Evolutionary conservation across 805 yeast species (phyloP).

Genomic region (Lipomyces anomalus): DNA sequence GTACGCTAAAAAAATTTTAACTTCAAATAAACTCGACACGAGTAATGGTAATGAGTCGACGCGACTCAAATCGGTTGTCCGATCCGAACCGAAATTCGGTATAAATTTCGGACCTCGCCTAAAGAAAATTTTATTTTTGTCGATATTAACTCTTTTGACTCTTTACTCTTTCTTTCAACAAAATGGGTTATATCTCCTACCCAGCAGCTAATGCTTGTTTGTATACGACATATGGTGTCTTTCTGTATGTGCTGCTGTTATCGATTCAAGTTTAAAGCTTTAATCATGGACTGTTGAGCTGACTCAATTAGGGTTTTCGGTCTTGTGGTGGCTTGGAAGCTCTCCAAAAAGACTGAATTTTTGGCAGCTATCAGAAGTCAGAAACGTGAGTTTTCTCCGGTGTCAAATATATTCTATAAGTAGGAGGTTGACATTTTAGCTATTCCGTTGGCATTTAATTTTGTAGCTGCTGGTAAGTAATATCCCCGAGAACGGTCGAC

Average conservation of each 20-base stretch:
- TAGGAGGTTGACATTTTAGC: slow-evolving; percentile 24
- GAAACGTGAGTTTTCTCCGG: slow-evolving; percentile 39
- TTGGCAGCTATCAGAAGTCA: slow-evolving; percentile 77
- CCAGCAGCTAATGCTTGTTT: slow-evolving; percentile 60
- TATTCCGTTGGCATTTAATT: slow-evolving; percentile 76
- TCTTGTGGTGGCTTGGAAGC: slow-evolving; percentile 53
- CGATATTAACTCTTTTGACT: background rate
- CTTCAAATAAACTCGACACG: no score
- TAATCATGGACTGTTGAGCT: no score
- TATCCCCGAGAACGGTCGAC: no score
- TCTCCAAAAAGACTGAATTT: slow-evolving; percentile 46
- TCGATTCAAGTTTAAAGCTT: no score
- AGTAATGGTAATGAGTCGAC: no score
- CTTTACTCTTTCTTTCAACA: background rate
- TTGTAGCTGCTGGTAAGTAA: slow-evolving; percentile 81
- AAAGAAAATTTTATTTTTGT: no score
- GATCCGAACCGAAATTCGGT: no score
- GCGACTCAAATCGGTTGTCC: no score
- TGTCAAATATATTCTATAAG: no score
- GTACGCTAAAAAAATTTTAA: no score
- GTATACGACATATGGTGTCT: slow-evolving; percentile 52
- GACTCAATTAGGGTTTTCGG: slow-evolving; percentile 41
- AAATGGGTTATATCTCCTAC: slow-evolving; percentile 42
- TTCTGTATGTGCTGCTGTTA: slow-evolving; percentile 34
- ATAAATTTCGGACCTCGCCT: no score